Base-by-base conservation (phyloP, 441 rosid genomes). In the Biscutella laevigata region DNA sequence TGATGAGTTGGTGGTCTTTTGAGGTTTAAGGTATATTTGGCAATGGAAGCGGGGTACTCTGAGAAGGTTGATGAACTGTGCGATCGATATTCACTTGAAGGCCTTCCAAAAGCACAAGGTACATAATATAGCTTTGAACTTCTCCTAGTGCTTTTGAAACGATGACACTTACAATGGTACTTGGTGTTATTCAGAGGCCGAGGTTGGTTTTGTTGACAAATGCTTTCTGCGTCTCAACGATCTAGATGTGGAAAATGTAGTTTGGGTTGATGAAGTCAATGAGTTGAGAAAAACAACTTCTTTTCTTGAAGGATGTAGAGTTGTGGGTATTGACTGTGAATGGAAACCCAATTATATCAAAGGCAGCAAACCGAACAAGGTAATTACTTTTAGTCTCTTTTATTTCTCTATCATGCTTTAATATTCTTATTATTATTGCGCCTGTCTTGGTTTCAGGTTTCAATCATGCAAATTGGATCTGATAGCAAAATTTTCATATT, bases 61-160 rank as follows among this genome's bases (percentile, higher is more conserved):
- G 98, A 91, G 81, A 91, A 91, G 74, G 95, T 91, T 62, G 83
- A 80, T 66, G 96, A 88, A 61, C 77, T 91, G 35, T 82, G 96
- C 68, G 68, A 73, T 48, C 81, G 81, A 33, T 83, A 85, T 74
- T 79, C 84, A 53, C 94, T 91, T 57, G 71, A 82, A 71, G 86
- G 87, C 28, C 82, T 88, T 69, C 63, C 71, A 40, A 83, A 72
- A 71, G 64, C 71, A 48, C 70, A 70, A 72, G 95, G 96, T 91
- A 60, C 85, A 42, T 40, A 40, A 33, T n/a, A 44, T 48, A 5
- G 24, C 16, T 50, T 15, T 44, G 44, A 62, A 7, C 49, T 45
- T 11, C 14, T 41, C 27, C 6, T 57, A 33, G 52, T 52, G 21
- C n/a, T 30, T 41, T 42, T 3, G 13, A 14, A 37, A 15, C 8